Base-by-base conservation (phyloP, 192 early-diverging fungal species). In the Linnemannia elongata region DNA sequence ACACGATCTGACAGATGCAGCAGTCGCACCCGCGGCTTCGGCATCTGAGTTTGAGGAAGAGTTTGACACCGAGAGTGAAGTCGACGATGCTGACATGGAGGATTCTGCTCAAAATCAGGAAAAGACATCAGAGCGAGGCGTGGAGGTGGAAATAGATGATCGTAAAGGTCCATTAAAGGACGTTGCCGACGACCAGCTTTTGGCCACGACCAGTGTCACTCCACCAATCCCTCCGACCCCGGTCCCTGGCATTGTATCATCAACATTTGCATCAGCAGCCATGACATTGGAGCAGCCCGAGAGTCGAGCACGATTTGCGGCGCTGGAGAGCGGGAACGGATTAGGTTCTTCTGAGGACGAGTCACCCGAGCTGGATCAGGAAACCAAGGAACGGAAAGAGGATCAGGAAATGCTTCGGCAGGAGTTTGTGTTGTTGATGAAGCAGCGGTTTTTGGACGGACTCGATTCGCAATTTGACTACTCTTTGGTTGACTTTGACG, bases 361-460 rank as follows among this genome's bases (percentile, higher is more conserved):
- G 38, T 30, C 60, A 15, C 60, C 60, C 10, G 79, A 81, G 41
- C 17, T 77, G 42, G 80, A 81, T 35, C 41, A 71, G 27, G 66
- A 18, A 10, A 81, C 80, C 22, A 76, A 54, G 1, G 36, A 78
- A 5, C 79, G 80, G 8, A 87, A 87, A 39, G 85, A 81, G 54
- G 75, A 87, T 38, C 85, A 87, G n/a, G 76, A 87, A 20, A 60
- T 68, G 12, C 72, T 87, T 9, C 41, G 85, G 39, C 57, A 39
- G 9, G 85, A 87, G 27, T 87, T 81, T 70, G 85, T 87, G 17
- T n/a, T 87, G 57, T 38, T 87, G 79, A 87, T 87, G 85, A 87
- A 87, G 36, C 85, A 87, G 36, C 70, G 85, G 47, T 87, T 87
- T 47, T 78, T 87, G 76, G 85, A 87, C 49, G 85, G 85, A 39